phyloP scores from a whole-genome alignment of 805 yeast genomes.

The Grigorovia transvaalensis region DNA sequence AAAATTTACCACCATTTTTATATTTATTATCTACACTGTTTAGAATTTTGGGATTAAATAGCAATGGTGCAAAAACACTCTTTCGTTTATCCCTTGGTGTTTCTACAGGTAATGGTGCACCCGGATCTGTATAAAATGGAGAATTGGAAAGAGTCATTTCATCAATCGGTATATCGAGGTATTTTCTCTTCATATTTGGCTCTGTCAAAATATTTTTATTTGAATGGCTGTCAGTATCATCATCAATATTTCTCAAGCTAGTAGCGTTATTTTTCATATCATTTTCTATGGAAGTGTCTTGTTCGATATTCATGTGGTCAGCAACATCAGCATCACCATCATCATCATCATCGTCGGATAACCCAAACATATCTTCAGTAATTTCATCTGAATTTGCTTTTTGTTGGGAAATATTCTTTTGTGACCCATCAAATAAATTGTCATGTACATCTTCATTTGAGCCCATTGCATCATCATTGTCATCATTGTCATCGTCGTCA shows the following conservation, averaged over 20 bases:
- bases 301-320: neutral
- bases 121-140: slow-evolving; percentile 64
- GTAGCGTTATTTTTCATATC: neutral
- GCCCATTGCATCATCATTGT: slow-evolving; percentile 12
- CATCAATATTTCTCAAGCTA: slow-evolving; percentile 3
- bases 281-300: neutral
- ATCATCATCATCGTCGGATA: slow-evolving; percentile 25
- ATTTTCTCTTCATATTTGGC: slow-evolving; percentile 18
- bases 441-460: slow-evolving; percentile 4
- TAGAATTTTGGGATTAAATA: slow-evolving; percentile 70
- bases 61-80: slow-evolving; percentile 74
- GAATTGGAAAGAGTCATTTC: slow-evolving; percentile 46
- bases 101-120: slow-evolving; percentile 64
- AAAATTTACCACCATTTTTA: slow-evolving; percentile 83
- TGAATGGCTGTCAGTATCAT: slow-evolving; percentile 3
- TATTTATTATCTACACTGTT: slow-evolving; percentile 77
- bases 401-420: slow-evolving; percentile 5
- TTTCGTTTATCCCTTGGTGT: slow-evolving; percentile 37
- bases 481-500: slow-evolving; percentile 24
- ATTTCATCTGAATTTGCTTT: slow-evolving; percentile 18
- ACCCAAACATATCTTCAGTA: slow-evolving; percentile 24
- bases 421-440: slow-evolving; percentile 30
- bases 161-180: slow-evolving; percentile 45
- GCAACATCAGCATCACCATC: slow-evolving; percentile 8
- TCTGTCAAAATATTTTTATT: slow-evolving; percentile 1